These are phyloP conservation scores for Phytopythium mirpurense DNA, from an alignment of 352 stramenopile species.

Conservation along the genomic window DNA sequence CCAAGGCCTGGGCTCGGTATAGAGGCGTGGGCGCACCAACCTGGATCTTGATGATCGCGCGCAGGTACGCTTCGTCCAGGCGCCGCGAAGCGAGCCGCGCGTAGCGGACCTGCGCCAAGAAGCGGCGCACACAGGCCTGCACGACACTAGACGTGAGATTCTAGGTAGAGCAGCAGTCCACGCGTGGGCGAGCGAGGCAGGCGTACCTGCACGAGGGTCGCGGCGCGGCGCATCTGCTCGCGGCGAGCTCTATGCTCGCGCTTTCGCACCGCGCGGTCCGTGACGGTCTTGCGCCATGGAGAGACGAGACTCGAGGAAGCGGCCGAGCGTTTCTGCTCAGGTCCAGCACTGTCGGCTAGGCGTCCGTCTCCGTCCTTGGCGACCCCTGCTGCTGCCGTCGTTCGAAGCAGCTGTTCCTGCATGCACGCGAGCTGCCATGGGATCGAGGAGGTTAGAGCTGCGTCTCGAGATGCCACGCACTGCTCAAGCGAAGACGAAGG, in stretches of 20 bases:
- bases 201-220: slow-evolving; percentile 37
- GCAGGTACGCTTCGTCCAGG: slow-evolving; percentile 35
- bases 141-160: no score
- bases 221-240: slow-evolving; percentile 34
- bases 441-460: not conserved
- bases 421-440: slow-evolving; percentile 43
- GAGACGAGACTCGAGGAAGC: not conserved
- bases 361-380: not conserved
- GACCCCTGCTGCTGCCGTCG: slow-evolving; percentile 1
- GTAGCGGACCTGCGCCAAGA: slow-evolving; percentile 42
- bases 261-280: slow-evolving; percentile 37
- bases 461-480: no score
- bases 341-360: not conserved
- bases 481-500: slow-evolving; percentile 4
- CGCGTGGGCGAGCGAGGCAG: not conserved
- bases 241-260: slow-evolving; percentile 26
- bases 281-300: slow-evolving; percentile 47
- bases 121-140: slow-evolving; percentile 38
- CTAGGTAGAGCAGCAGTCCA: not conserved
- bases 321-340: not conserved
- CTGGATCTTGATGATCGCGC: slow-evolving; percentile 44
- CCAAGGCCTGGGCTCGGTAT: not conserved
- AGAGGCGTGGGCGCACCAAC: slow-evolving; percentile 8
- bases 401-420: slow-evolving; percentile 24
- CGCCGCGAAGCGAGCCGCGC: slow-evolving; percentile 29